A percentile compares a stretch with the other conserved stretches of the same genome.
Conservation (phyloP, 2,329 filamentous ascomycete genomes). For the Talaromyces rugulosus region DNA sequence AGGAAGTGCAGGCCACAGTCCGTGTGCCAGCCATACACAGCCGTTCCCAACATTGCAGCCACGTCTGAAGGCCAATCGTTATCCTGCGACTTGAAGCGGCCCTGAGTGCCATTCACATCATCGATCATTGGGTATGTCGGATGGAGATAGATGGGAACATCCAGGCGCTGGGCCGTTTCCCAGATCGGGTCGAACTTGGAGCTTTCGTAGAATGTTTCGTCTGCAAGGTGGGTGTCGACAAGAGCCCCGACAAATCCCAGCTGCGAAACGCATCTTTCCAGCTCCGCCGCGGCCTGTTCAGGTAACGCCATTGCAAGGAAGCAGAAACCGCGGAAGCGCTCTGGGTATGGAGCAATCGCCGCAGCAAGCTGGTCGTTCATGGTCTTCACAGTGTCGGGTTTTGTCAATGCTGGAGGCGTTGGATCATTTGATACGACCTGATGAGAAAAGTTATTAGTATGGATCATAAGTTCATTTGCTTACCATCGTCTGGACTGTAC, state of each 20-base stretch:
- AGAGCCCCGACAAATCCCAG: conserved; percentile 48
- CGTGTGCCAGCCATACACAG: conserved; percentile 34
- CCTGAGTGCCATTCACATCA: conserved; percentile 31
- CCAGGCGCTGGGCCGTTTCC: conserved; percentile 38
- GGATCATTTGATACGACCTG: neutral
- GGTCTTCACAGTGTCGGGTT: no score
- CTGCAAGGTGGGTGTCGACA: conserved; percentile 39
- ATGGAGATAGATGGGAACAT: conserved; percentile 52
- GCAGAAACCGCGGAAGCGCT: conserved; percentile 42
- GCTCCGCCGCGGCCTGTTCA: conserved; percentile 30
- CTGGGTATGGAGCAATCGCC: conserved; percentile 27
- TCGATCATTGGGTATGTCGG: conserved; percentile 40
- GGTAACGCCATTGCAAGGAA: conserved; percentile 39
- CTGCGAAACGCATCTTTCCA: conserved; percentile 37
- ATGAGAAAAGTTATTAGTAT: neutral
- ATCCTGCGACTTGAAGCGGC: conserved; percentile 27
- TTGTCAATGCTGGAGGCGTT: no score
- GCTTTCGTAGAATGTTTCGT: conserved; percentile 41
- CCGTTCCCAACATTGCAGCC: conserved; percentile 18
- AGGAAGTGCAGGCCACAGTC: conserved; percentile 35
- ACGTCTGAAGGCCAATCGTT: conserved; percentile 10
- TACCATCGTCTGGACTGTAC: neutral
- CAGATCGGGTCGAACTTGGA: conserved; percentile 43
- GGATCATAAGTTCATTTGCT: neutral
- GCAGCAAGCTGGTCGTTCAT: conserved; percentile 30